Conservation (phyloP, 2,329 filamentous ascomycete genomes). For the Eutypella sp. region DNA sequence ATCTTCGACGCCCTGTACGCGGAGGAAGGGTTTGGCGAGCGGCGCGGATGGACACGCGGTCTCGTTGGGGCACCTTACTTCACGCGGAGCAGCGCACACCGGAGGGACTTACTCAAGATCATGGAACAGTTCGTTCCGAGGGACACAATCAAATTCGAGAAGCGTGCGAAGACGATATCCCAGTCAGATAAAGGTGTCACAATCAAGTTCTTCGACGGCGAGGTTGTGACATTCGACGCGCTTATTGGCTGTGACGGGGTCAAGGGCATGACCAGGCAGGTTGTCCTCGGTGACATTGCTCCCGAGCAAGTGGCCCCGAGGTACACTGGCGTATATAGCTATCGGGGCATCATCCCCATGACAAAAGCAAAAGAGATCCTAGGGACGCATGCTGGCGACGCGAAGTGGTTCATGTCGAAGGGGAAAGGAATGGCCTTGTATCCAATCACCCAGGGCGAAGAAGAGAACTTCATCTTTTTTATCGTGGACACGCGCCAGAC, state of each 20-base stretch:
- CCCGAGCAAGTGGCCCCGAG: constrained; percentile 22
- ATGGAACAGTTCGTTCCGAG: constrained; percentile 30
- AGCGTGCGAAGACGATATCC: constrained; percentile 18
- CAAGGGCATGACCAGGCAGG: constrained; percentile 18
- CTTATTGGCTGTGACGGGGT: constrained; percentile 24
- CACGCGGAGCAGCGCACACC: constrained; percentile 35
- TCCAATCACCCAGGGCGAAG: constrained; percentile 20
- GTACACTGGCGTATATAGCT: constrained; percentile 26
- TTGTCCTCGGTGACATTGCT: constrained; percentile 17
- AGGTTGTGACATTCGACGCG: constrained; percentile 13
- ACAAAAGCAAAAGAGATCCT: constrained; percentile 19
- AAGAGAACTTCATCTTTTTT: constrained; percentile 23
- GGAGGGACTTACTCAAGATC: constrained; percentile 37
- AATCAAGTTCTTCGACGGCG: constrained; percentile 19
- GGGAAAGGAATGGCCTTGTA: constrained; percentile 17
- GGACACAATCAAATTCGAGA: constrained; percentile 20
- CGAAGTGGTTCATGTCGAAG: constrained; percentile 23
- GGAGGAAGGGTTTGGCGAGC: constrained; percentile 34
- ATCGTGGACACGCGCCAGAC: constrained; percentile 13
- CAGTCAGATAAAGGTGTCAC: constrained; percentile 17
- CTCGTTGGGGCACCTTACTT: constrained; percentile 32
- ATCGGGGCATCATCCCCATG: constrained; percentile 26
- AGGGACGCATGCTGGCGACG: constrained; percentile 21
- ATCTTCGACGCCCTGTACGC: constrained; percentile 37
- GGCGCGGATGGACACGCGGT: constrained; percentile 30